These are phyloP conservation scores for Boeremia exigua DNA, from an alignment of 2,329 filamentous ascomycete species.

Conservation along the genomic window DNA sequence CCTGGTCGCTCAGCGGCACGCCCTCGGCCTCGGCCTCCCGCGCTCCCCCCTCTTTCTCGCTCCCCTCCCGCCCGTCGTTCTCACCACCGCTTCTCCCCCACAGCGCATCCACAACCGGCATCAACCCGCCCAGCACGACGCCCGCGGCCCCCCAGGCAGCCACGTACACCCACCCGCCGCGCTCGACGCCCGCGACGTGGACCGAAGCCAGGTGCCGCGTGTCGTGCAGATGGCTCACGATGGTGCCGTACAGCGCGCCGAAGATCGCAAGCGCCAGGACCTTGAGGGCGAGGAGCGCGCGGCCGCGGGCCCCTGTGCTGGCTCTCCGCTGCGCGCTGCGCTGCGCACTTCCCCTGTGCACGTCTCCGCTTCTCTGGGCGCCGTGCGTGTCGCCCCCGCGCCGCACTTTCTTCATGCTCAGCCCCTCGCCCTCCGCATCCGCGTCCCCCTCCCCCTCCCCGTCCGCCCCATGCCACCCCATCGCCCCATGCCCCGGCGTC, in stretches of 20 bases:
- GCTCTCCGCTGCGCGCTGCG: not conserved
- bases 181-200: constrained; percentile 62
- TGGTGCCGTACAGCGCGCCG: constrained; percentile 80
- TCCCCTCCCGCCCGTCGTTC: constrained; percentile 30
- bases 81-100: constrained; percentile 62
- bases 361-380: no score
- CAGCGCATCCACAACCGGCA: constrained; percentile 83
- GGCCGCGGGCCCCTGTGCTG: constrained; percentile 3
- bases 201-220: constrained; percentile 69
- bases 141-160: constrained; percentile 82
- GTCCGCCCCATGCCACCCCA: constrained; percentile 24
- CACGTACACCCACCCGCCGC: constrained; percentile 70
- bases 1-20: constrained; percentile 64
- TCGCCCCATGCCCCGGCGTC: constrained; percentile 59
- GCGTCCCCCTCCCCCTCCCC: constrained; percentile 33
- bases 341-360: no score
- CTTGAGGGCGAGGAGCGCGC: constrained; percentile 64
- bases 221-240: constrained; percentile 81
- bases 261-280: constrained; percentile 74
- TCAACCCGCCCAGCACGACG: constrained; percentile 74
- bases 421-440: constrained; percentile 35
- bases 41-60: not conserved
- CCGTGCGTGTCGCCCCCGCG: no score
- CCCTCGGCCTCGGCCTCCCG: constrained; percentile 30
- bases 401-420: constrained; percentile 28